These are phyloP conservation scores for Sporisorium exsertum DNA, from an alignment of 1,284 basidiomycete species.

Conservation along the genomic window DNA sequence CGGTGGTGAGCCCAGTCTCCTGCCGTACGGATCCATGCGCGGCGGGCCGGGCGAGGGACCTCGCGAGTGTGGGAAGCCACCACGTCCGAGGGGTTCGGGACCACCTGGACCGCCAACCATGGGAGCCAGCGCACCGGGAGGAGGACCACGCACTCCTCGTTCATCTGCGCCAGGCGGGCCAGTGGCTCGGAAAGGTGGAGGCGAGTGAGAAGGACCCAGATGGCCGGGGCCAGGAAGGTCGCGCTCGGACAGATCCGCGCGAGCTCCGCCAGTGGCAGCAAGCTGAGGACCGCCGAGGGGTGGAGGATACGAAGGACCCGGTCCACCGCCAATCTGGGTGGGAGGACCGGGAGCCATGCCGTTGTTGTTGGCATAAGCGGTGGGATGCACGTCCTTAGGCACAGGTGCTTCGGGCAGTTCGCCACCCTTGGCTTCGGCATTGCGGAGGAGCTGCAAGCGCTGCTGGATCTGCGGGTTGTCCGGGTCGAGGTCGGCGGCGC, in stretches of 20 bases:
- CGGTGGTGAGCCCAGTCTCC: constrained; percentile 46
- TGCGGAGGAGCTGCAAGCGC: constrained; percentile 75
- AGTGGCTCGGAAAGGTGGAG: constrained; percentile 53
- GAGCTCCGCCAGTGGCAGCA: constrained; percentile 34
- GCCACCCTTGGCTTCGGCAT: constrained; percentile 82
- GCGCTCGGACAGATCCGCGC: constrained; percentile 38
- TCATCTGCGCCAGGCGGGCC: constrained; percentile 55
- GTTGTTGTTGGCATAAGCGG: constrained; percentile 76
- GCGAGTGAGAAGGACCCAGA: constrained; percentile 48
- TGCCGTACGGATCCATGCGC: constrained; percentile 42
- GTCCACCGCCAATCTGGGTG: constrained; percentile 53
- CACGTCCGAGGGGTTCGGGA: constrained; percentile 23
- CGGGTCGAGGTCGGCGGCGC: constrained; percentile 66
- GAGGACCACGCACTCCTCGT: constrained; percentile 43
- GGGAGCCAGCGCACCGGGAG: constrained; percentile 42
- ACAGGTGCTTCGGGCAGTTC: constrained; percentile 83
- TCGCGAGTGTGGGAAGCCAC: constrained; percentile 45
- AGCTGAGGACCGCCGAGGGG: constrained; percentile 50
- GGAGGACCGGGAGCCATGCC: constrained; percentile 57
- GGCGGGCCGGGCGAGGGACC: constrained; percentile 47
- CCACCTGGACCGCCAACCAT: constrained; percentile 40
- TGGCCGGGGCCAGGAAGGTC: constrained; percentile 57
- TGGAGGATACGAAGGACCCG: constrained; percentile 36
- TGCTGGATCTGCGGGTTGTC: constrained; percentile 65
- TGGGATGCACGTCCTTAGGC: constrained; percentile 94